Conservation (phyloP, 306 rosid species). For the Carpinus fangiana region DNA sequence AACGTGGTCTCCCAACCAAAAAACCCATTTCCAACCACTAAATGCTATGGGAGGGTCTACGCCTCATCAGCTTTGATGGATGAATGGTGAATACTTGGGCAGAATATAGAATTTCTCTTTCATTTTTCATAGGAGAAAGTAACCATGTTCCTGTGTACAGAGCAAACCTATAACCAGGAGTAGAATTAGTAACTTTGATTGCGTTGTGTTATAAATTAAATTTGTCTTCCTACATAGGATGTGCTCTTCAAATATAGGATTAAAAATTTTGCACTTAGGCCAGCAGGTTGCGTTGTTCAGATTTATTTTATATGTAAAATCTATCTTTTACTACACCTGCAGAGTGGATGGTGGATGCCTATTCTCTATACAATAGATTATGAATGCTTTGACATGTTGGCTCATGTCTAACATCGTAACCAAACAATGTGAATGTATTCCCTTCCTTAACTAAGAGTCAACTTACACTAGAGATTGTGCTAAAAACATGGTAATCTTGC, state of each 20-base stretch:
- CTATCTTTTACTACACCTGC: conserved; percentile 2
- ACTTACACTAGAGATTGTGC: background rate
- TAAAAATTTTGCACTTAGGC: background rate
- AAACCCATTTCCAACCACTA: no score
- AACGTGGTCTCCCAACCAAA: no score
- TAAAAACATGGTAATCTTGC: background rate
- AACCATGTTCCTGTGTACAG: background rate
- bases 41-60: no score
- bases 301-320: background rate
- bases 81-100: no score
- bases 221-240: background rate
- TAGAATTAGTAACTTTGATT: background rate
- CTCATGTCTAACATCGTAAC: background rate
- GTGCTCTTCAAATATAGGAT: background rate
- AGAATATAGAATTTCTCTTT: no score
- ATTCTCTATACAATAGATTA: conserved; percentile 3
- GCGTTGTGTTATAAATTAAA: background rate
- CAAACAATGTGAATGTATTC: background rate
- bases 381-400: conserved; percentile 19
- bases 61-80: no score
- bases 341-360: background rate
- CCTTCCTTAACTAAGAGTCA: background rate
- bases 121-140: background rate
- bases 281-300: background rate
- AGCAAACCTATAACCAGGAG: background rate